Base-by-base conservation (phyloP, 1,284 basidiomycete genomes). In the Leccinum fuscescens region DNA sequence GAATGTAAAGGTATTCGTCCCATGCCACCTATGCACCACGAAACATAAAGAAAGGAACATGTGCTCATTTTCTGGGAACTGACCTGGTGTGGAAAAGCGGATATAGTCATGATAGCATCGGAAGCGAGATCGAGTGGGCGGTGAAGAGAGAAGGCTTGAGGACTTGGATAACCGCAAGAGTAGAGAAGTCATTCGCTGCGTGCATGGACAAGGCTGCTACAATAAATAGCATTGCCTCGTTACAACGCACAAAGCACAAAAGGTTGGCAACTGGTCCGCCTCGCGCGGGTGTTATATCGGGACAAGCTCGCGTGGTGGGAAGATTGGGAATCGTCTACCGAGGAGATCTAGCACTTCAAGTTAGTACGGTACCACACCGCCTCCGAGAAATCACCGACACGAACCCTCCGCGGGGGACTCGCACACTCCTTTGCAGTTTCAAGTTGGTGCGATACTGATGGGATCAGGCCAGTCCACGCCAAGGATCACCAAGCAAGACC, bases 401-500 rank as follows among this genome's bases (percentile, higher is more conserved):
- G 44, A 24, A 35, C 55, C 31, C 51, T 56, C 52, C 14, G 22
- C 17, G 57, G 54, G 52, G 37, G 57, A 54, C 51, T 53, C 46
- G 50, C 37, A 27, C 44, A 27, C 57, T 64, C 58, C 27, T 56
- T 54, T 50, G 51, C 50, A 37, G 31, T 59, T 22, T 39, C 22
- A 42, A 42, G 27, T 44, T 31, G 24, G 55, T 44, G 65, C 56
- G 17, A 20, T 48, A 61, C 62, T 55, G 55, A 91, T 91, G 89
- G 89, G 89, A 60, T 80, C 76, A 66, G 85, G 82, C 65, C 92
- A 93, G 75, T 93, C 93, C 35, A 79, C 84, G 39, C 92, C 92
- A 46, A 96, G 93, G 80, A 89, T 99, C 66, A 98, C 96, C 7
- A 80, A 87, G 44, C 96, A 97, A 72, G 96, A 99, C 76, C 84